phyloP scores from a whole-genome alignment of 768 basidiomycete genomes.

The Roridomyces roridus region DNA sequence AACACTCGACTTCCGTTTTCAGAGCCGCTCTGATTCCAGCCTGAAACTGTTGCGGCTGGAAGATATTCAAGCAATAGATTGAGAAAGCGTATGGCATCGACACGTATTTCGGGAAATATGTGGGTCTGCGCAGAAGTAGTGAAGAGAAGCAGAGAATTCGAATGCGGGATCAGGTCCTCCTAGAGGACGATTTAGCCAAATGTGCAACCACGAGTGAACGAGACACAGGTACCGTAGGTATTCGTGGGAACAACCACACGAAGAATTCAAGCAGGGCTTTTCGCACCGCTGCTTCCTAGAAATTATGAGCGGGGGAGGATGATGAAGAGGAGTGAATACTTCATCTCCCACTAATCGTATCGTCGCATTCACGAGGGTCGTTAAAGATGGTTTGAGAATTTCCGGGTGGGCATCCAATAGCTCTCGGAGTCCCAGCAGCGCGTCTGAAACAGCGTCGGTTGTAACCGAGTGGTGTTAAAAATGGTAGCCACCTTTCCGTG shows the following conservation, averaged over 20 bases:
- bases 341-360: slow-evolving; percentile 84
- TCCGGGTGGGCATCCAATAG: slow-evolving; percentile 68
- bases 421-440: slow-evolving; percentile 74
- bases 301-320: slow-evolving; percentile 9
- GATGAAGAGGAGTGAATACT: slow-evolving; percentile 43
- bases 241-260: slow-evolving; percentile 71
- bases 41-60: slow-evolving; percentile 68
- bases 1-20: slow-evolving; percentile 69
- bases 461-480: background rate
- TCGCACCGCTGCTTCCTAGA: slow-evolving; percentile 80
- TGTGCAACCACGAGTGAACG: background rate
- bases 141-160: slow-evolving; percentile 80
- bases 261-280: slow-evolving; percentile 74
- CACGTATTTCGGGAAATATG: slow-evolving; percentile 93
- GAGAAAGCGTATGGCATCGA: slow-evolving; percentile 86
- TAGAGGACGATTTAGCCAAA: slow-evolving; percentile 34
- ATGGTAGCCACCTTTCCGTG: slow-evolving; percentile 63
- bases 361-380: slow-evolving; percentile 61
- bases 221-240: slow-evolving; percentile 55
- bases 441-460: slow-evolving; percentile 52
- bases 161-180: slow-evolving; percentile 78
- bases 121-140: slow-evolving; percentile 91
- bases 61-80: slow-evolving; percentile 74
- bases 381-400: slow-evolving; percentile 57
- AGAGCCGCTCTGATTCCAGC: slow-evolving; percentile 64